Percentiles rank a stretch among this genome's conserved stretches.
Evolutionary conservation across 2,329 filamentous ascomycete genomes (phyloP).

Genomic region (Fusarium goolgardi): DNA sequence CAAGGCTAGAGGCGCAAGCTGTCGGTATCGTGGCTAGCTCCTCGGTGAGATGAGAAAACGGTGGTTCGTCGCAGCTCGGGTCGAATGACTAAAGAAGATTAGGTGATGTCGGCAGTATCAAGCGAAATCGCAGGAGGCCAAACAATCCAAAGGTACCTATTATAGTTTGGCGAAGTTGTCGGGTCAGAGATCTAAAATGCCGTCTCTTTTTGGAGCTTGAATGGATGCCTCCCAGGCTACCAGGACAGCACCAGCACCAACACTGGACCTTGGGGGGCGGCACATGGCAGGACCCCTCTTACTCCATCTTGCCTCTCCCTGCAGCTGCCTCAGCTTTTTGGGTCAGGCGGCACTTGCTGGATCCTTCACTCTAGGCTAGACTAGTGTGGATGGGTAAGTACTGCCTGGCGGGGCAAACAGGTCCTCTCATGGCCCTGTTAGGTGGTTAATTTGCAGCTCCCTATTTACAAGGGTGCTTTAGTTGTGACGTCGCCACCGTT

Average conservation of each 20-base stretch:
- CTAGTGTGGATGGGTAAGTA: background rate
- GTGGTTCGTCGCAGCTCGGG: slow-evolving; percentile 2
- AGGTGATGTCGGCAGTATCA: background rate
- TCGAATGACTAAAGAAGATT: slow-evolving; percentile 1
- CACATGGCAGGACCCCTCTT: slow-evolving; percentile 37
- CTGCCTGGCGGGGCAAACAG: slow-evolving; percentile 11
- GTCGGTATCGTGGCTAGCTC: slow-evolving; percentile 33
- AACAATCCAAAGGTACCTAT: slow-evolving; percentile 6
- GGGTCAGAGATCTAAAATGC: slow-evolving; percentile 33
- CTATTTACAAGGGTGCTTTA: slow-evolving; percentile 6
- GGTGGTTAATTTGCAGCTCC: slow-evolving; percentile 7
- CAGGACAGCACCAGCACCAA: background rate
- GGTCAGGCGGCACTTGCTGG: slow-evolving; percentile 34
- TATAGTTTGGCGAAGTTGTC: slow-evolving; percentile 31
- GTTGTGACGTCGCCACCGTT: slow-evolving; percentile 28
- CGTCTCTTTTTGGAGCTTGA: slow-evolving; percentile 1
- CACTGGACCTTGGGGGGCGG: background rate
- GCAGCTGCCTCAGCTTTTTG: slow-evolving; percentile 35
- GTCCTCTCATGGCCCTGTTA: slow-evolving; percentile 1
- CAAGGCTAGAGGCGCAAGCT: slow-evolving; percentile 34
- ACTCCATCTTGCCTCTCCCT: slow-evolving; percentile 18
- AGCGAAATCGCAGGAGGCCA: slow-evolving; percentile 1
- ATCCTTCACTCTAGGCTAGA: background rate
- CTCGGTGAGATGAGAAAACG: slow-evolving; percentile 8
- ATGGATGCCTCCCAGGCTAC: slow-evolving; percentile 11